A percentile compares a stretch with the other conserved stretches of the same genome.
These are phyloP conservation scores for Boletus sensibilis DNA, from an alignment of 768 basidiomycete species.

Conservation along the genomic window DNA sequence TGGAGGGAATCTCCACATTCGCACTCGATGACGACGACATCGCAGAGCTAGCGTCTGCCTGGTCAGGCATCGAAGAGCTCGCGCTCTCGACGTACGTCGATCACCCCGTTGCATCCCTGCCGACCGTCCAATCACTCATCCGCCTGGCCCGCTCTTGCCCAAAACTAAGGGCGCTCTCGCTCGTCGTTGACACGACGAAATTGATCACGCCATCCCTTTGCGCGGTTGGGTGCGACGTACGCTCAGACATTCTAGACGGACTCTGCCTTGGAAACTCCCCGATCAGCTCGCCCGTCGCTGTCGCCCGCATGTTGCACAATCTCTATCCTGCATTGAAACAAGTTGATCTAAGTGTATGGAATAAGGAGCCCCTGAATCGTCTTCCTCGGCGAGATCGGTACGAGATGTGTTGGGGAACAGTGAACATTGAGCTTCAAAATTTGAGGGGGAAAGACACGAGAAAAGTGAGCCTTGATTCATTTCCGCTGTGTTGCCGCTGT, in stretches of 20 bases:
- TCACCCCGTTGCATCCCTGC: conserved; percentile 14
- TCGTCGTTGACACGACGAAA: conserved; percentile 25
- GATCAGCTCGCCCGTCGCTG: conserved; percentile 2
- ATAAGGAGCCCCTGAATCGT: conserved; percentile 10
- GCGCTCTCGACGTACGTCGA: conserved; percentile 17
- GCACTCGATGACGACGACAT: conserved; percentile 18
- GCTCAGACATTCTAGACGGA: neutral
- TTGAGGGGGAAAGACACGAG: neutral
- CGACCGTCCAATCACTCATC: conserved; percentile 20
- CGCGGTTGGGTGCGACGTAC: neutral
- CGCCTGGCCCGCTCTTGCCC: conserved; percentile 14
- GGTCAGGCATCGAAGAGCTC: conserved; percentile 25
- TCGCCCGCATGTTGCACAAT: conserved; percentile 8
- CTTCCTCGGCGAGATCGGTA: conserved; percentile 12
- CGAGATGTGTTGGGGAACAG: conserved; percentile 17
- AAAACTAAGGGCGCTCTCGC: conserved; percentile 14
- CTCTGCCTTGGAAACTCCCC: conserved; percentile 27
- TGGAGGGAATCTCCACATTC: conserved; percentile 19
- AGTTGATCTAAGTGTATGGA: conserved; percentile 22
- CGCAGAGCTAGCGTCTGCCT: conserved; percentile 12
- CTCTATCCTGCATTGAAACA: conserved; percentile 22
- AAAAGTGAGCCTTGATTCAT: neutral
- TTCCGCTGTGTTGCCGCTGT: neutral
- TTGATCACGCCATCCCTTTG: neutral
- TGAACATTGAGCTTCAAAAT: conserved; percentile 15